Percentiles rank a stretch among this genome's conserved stretches.
These are phyloP conservation scores for Pseudophaeomoniella oleicola DNA, from an alignment of 2,329 filamentous ascomycete genomes.

Conservation along the genomic window DNA sequence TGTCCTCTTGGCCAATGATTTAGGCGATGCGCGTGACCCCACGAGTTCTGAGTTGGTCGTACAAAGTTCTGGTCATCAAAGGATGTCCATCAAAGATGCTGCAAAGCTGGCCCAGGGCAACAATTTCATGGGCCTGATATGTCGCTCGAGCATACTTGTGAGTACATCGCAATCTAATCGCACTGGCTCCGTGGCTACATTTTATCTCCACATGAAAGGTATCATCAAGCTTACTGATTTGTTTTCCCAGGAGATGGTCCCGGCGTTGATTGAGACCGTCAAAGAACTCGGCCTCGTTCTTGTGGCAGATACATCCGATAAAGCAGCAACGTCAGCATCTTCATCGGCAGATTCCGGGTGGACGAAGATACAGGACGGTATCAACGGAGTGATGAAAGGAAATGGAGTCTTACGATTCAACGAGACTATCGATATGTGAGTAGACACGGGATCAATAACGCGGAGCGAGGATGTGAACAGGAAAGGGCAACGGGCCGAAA, in stretches of 20 bases:
- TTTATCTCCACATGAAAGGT: no score
- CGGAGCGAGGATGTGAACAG: no score
- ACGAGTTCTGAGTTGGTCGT: slow-evolving; percentile 26
- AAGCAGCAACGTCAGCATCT: slow-evolving; percentile 21
- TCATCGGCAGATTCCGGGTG: slow-evolving; percentile 28
- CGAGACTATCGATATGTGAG: slow-evolving; percentile 66
- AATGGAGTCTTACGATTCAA: slow-evolving; percentile 88
- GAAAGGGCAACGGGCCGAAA: no score
- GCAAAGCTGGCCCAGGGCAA: slow-evolving; percentile 88
- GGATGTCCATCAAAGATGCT: slow-evolving; percentile 83
- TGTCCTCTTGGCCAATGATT: slow-evolving; percentile 15
- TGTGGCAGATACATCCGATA: slow-evolving; percentile 70
- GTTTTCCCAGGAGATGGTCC: slow-evolving; percentile 63
- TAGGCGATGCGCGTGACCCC: slow-evolving; percentile 12
- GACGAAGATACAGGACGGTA: slow-evolving; percentile 56
- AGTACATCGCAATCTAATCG: no score
- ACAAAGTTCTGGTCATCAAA: slow-evolving; percentile 52
- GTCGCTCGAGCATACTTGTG: slow-evolving; percentile 73
- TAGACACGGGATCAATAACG: background rate
- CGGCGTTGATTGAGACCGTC: slow-evolving; percentile 80
- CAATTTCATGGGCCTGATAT: slow-evolving; percentile 96
- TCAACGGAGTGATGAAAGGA: slow-evolving; percentile 73
- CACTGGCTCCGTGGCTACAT: no score
- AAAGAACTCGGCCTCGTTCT: slow-evolving; percentile 88
- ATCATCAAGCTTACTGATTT: background rate